Conservation (phyloP, 441 rosid species). For the Gossypium davidsonii region DNA sequence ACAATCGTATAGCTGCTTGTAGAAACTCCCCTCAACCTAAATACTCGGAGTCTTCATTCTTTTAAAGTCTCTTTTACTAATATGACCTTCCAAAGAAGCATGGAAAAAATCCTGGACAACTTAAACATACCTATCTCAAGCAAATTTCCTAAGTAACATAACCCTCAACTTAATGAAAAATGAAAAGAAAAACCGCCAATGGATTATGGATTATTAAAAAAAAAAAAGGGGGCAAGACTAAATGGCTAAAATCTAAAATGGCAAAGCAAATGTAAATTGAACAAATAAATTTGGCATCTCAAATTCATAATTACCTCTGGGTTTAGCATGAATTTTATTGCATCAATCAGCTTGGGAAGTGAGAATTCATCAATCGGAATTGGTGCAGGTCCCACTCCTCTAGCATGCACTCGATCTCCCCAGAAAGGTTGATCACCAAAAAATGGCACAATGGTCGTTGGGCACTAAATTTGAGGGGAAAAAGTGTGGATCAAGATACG, state of each 20-base stretch:
- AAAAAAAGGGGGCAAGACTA: not conserved
- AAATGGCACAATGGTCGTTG: constrained; percentile 89
- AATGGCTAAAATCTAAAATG: not conserved
- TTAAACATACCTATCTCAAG: too few relatives aligned
- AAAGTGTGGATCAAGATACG: not conserved
- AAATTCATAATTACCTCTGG: constrained; percentile 43
- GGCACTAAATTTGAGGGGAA: constrained; percentile 46
- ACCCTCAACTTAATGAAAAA: not conserved
- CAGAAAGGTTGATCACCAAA: constrained; percentile 98
- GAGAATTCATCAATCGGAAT: constrained; percentile 88
- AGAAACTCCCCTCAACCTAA: not conserved
- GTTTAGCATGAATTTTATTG: constrained; percentile 78
- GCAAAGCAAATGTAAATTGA: not conserved
- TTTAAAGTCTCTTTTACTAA: too few relatives aligned
- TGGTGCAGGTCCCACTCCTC: constrained; percentile 90
- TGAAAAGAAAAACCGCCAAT: not conserved
- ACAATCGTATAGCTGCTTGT: not conserved
- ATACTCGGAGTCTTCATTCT: too few relatives aligned
- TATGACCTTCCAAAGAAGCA: not conserved
- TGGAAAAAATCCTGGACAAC: too few relatives aligned
- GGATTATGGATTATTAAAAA: not conserved
- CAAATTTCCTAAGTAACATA: not conserved
- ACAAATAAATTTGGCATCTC: not conserved
- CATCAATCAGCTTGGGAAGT: constrained; percentile 61
- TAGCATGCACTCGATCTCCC: constrained; percentile 86